Evolutionary conservation across 2,329 filamentous ascomycete species (phyloP), one percentile per base, ranked within the genome.

Genomic region (Penicillium sp.): DNA sequence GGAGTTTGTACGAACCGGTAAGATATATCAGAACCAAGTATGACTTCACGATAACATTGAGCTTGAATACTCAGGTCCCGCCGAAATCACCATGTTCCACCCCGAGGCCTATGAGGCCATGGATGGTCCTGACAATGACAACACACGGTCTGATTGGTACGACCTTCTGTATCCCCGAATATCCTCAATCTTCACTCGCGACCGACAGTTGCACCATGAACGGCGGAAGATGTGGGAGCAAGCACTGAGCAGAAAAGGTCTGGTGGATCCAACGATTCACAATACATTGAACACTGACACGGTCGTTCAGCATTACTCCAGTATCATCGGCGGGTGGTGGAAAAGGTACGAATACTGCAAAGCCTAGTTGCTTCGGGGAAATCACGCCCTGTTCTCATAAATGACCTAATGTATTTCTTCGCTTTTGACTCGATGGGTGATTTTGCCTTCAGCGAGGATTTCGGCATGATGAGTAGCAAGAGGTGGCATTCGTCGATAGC

Each of bases 341-440:
- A 50, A 8, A 55, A 35, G 9, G 53, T 55, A 19, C 46, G 12
- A n/a, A 55, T 27, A 6, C 27, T 55, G 4, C 5, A 50, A 17
- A 27, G 31, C 1, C 46, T 35, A 7, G 27, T 42, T 41, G 15
- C 19, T 23, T 8, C 9, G 2, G 19, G 29, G 2, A 3, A 35
- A 12, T 55, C 53, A 19, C 25, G 15, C 4, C 46, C 55, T 12
- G 35, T 60, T 13, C 25, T 58, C 4, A 25, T 57, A 1, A 60
- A 60, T 17, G 58, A 60, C 2, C 27, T 60, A 7, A 60, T 60
- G 58, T 50, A 70, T 53, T 74, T 73, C 45, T 75, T 72, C 50
- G 69, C 60, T 23, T 77, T 77, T 40, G 76, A 78, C 21, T 68
- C 78, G 6, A 77, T 79, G 77, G 76, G 74, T 2, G 73, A 78